Evolutionary conservation across 2,329 filamentous ascomycete genomes (phyloP), one percentile per base, ranked within the genome.

Genomic region (Ascochyta rabiei): DNA sequence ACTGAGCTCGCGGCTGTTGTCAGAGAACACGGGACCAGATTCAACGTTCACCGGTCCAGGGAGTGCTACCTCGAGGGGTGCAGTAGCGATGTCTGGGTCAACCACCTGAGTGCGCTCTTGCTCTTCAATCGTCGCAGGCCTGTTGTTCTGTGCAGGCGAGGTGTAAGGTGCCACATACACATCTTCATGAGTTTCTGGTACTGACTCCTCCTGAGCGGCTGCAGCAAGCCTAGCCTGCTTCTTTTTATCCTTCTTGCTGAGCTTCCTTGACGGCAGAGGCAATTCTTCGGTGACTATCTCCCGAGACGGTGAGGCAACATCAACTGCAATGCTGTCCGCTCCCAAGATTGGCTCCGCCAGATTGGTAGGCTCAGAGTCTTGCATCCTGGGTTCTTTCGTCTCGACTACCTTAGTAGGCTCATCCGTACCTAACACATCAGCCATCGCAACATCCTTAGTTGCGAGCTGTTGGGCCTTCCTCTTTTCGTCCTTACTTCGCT

Each of bases 161-260:
- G 12, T 4, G 12, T 21, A 30, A 30, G 16, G 23, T 28, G 10
- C 38, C 18, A 30, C n/a, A 19, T 13, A 23, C 10, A 24, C 13
- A 15, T 15, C 19, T 6, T 42, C 42, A 18, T 19, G 16, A 3
- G 8, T 16, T 5, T 31, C 13, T n/a, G 31, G 19, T 19, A n/a
- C 2, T 4, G 30, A 18, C 1, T 33, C 10, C 9, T 48, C 38
- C 8, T 19, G 26, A 6, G 24, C n/a, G 16, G 43, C 38, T 24
- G 43, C 24, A 26, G 24, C 24, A 42, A 43, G 13, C 19, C 26
- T 48, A 19, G 30, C 40, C 10, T 48, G 51, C 56, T 79, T 79
- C 43, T 76, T 77, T 66, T 78, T 80, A 21, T 69, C 64, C 45
- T 69, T 67, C 46, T 69, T 68, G 54, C 61, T 69, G 6, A 62